These are phyloP conservation scores for Globisporangium solare DNA, from an alignment of 352 stramenopile species.

Conservation along the genomic window DNA sequence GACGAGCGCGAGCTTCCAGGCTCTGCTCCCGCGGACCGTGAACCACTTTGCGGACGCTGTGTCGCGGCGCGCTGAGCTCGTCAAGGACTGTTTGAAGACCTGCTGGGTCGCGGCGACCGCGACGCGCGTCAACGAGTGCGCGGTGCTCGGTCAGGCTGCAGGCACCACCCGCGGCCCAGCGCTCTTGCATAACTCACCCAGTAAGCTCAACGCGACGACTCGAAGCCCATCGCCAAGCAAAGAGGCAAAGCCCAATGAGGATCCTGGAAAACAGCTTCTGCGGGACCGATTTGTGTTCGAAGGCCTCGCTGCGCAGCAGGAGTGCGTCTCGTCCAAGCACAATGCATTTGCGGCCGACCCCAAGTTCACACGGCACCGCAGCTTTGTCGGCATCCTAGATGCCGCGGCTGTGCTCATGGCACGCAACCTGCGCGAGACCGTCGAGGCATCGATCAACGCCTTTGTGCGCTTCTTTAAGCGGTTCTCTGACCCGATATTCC, in stretches of 20 bases:
- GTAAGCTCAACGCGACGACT: neutral
- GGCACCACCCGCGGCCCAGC: neutral
- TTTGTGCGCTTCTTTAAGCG: slow-evolving; percentile 76
- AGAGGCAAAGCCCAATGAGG: slow-evolving; percentile 15
- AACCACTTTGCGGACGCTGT: slow-evolving; percentile 86
- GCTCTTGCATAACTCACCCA: neutral
- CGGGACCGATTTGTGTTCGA: slow-evolving; percentile 53
- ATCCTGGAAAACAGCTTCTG: slow-evolving; percentile 28
- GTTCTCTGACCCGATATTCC: slow-evolving; percentile 47
- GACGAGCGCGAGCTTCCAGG: slow-evolving; percentile 50
- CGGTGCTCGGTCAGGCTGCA: slow-evolving; percentile 31
- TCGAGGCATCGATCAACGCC: slow-evolving; percentile 75
- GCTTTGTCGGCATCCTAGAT: slow-evolving; percentile 73
- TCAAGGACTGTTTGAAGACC: slow-evolving; percentile 81
- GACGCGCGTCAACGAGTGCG: slow-evolving; percentile 66
- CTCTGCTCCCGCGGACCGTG: slow-evolving; percentile 69
- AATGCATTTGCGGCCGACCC: slow-evolving; percentile 22
- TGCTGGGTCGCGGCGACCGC: slow-evolving; percentile 77
- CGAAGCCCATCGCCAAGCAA: slow-evolving; percentile 9
- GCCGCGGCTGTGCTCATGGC: slow-evolving; percentile 88
- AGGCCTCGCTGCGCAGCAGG: slow-evolving; percentile 18
- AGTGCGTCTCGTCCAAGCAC: neutral
- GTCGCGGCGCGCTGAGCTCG: slow-evolving; percentile 65
- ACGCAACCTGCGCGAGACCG: slow-evolving; percentile 77
- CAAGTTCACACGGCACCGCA: slow-evolving; percentile 38